Evolutionary conservation across 177 flowering plant genomes (phyloP), one percentile per base, ranked within the genome.

Genomic region (Vitis hybrid): DNA sequence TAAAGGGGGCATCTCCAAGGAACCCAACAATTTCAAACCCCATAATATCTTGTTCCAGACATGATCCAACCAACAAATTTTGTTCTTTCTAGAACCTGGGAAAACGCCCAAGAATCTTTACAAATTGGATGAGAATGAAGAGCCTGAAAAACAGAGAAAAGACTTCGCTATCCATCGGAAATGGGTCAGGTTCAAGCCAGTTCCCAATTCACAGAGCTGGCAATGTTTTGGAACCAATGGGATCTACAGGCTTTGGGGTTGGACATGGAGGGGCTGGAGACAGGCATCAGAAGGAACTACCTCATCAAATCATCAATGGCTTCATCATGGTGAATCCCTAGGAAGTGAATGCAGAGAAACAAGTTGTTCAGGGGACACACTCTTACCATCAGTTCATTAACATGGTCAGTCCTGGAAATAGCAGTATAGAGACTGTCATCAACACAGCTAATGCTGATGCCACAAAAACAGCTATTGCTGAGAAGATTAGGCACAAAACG

Each of bases 401-500:
- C 45, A 34, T 34, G 1, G 0, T 34, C 1, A 6, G 1, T 34
- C 45, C 1, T 34, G 7, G 45, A 34, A 34, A 34, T 34, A 1
- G 7, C 7, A 34, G 45, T 4, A 34, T 1, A 34, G 45, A 34
- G 1, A 34, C 1, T 34, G 45, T 34, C 1, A 34, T 34, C 0
- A 49, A 55, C 10, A 17, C 18, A 10, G 2, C 19, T 15, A 14
- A 17, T 54, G 1, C 2, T 54, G 56, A 49, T 49, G 30, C 3
- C 17, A 49, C 12, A 21, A 32, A 64, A 21, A 54, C 15, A 5
- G 4, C 14, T 6, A 56, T 51, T 21, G 61, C 49, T 21, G 75
- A 59, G 45, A 70, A 23, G 45, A 69, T 55, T 63, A 50, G 10
- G 15, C 30, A 34, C 21, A 62, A 72, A 63, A 72, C 59, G 72